These are phyloP conservation scores for Nannochloris sp. DNA, from an alignment of 139 green algal species.

Conservation along the genomic window DNA sequence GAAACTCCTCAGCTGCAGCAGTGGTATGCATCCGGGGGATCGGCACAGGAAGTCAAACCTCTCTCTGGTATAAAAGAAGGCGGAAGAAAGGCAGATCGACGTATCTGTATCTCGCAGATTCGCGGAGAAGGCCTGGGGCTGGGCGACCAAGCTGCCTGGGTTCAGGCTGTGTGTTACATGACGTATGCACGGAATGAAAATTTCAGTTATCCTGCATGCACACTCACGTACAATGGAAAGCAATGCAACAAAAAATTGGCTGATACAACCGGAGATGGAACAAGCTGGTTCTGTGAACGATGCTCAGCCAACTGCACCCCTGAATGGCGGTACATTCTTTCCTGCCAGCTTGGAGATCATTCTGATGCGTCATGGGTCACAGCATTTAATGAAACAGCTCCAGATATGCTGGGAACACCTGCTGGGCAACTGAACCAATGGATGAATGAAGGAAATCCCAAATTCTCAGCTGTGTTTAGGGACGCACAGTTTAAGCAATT, in stretches of 20 bases:
- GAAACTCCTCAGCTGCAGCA: constrained; percentile 41
- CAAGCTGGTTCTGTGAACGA: constrained; percentile 39
- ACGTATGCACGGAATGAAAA: constrained; percentile 55
- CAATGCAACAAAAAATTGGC: constrained; percentile 74
- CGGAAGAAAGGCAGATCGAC: constrained; percentile 44
- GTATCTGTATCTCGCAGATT: constrained; percentile 58
- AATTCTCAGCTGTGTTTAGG: constrained; percentile 7
- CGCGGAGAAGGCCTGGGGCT: constrained; percentile 71
- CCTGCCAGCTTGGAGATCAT: constrained; percentile 34
- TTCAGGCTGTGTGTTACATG: constrained; percentile 42
- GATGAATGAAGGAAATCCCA: not conserved
- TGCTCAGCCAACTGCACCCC: constrained; percentile 21
- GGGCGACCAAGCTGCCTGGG: constrained; percentile 50
- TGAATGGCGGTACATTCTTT: constrained; percentile 47
- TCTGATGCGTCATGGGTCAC: constrained; percentile 41
- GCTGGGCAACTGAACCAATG: constrained; percentile 32
- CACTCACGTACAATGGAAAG: constrained; percentile 33
- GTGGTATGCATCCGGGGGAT: constrained; percentile 42
- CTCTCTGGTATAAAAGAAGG: constrained; percentile 34
- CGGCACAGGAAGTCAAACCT: constrained; percentile 7
- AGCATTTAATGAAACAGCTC: constrained; percentile 41
- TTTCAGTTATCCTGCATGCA: constrained; percentile 66
- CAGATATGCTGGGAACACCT: constrained; percentile 33
- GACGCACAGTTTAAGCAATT: constrained; percentile 35
- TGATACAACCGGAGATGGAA: constrained; percentile 28